Evolutionary conservation across 306 rosid species (phyloP), one percentile per base, ranked within the genome.

Genomic region (Cicer chorassanicum): DNA sequence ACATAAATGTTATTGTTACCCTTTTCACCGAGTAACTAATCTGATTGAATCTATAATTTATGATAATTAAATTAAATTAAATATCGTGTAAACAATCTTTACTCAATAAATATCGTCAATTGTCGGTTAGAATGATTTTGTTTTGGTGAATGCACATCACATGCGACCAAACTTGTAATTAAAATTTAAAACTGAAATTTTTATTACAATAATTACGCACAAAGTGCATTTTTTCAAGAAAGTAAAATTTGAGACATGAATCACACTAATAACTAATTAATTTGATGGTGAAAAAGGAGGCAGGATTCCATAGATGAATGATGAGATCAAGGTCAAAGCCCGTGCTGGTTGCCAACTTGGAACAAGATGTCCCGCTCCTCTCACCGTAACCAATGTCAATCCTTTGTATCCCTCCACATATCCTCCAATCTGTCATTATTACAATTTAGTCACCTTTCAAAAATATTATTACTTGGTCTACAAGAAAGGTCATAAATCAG

Each of bases 321-420:
- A 85, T 5, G 78, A 69, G 78, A 89, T 75, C 78, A 87, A 12
- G 48, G 80, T 82, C 8, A 85, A 76, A 14, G 91, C 88, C 18
- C 88, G 54, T 60, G 68, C 65, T 7, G 94, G 94, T 74, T 85
- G 88, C 83, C 85, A 87, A 61, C 89, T 89, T 14, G 93, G 91
- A 82, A 83, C 88, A 21, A 11, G 1, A 66, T 89, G 91, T 39
- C 91, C 91, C 3, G 94, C 89, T 69, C 86, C 91, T 67, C 88
- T 87, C 5, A 87, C 76, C 6, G 91, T 89, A 1, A 80, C 61
- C 57, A 89, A 77, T 69, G 83, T 73, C 65, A 87, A 2, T 44
- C 91, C 89, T 36, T 80, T 56, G 86, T 87, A 85, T 50, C 60
- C 76, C 49, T 68, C 81, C 7, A 82, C 88, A 80, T 89, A 83